phyloP scores from a whole-genome alignment of 2,329 filamentous ascomycete species.

The Leptographium galeiforme region DNA sequence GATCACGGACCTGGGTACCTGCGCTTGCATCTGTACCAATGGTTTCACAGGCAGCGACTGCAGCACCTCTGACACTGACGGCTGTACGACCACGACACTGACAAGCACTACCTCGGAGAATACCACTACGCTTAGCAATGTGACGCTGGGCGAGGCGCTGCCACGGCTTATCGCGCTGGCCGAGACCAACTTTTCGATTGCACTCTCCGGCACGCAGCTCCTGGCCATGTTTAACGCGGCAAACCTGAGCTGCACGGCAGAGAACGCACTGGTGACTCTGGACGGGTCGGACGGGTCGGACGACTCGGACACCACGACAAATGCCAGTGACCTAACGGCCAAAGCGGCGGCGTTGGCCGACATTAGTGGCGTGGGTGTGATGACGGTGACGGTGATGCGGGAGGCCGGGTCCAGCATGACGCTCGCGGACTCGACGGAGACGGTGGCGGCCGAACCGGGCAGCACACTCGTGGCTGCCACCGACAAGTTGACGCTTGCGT shows the following conservation, averaged over 20 bases:
- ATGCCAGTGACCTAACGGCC: neutral
- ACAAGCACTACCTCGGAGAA: slow-evolving; percentile 11
- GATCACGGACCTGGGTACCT: slow-evolving; percentile 46
- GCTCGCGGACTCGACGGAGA: neutral
- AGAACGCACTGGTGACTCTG: slow-evolving; percentile 84
- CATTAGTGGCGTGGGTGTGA: neutral
- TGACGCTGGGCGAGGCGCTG: slow-evolving; percentile 69
- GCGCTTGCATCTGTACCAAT: slow-evolving; percentile 79
- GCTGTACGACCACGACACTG: slow-evolving; percentile 40
- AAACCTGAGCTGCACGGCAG: slow-evolving; percentile 65
- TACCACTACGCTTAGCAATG: slow-evolving; percentile 39
- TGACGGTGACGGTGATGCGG: slow-evolving; percentile 9
- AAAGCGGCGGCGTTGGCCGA: neutral
- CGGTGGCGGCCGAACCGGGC: neutral
- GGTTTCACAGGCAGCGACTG: slow-evolving; percentile 59
- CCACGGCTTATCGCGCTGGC: slow-evolving; percentile 58
- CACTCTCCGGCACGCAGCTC: slow-evolving; percentile 56
- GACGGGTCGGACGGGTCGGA: slow-evolving; percentile 33
- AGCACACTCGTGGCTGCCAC: slow-evolving; percentile 11
- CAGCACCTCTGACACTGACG: slow-evolving; percentile 29
- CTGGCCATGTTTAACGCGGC: slow-evolving; percentile 62
- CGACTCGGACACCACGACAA: slow-evolving; percentile 10
- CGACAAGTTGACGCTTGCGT: slow-evolving; percentile 8
- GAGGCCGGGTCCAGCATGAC: neutral
- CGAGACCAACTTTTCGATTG: slow-evolving; percentile 57